These are phyloP conservation scores for Lentinula lateritia DNA, from an alignment of 768 basidiomycete genomes.

Conservation along the genomic window DNA sequence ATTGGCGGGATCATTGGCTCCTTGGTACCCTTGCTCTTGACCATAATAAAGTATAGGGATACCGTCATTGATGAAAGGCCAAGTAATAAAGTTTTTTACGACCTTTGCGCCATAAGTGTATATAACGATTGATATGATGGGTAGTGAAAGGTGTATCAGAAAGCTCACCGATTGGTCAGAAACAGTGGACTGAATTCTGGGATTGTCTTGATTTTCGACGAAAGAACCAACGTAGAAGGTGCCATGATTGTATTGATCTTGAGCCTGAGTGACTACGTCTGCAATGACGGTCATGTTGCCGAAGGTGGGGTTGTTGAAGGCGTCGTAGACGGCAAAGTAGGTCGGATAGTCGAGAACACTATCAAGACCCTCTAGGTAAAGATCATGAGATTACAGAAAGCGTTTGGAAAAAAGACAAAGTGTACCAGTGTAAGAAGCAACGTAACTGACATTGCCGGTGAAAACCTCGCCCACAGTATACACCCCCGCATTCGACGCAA, in stretches of 20 bases:
- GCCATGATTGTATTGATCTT: conserved; percentile 36
- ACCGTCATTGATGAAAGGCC: conserved; percentile 62
- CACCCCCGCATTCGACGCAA: conserved; percentile 56
- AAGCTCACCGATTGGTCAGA: conserved; percentile 37
- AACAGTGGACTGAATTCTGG: conserved; percentile 49
- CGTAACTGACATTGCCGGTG: conserved; percentile 20
- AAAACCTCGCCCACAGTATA: conserved; percentile 64
- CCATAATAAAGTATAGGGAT: conserved; percentile 71
- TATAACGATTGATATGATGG: neutral
- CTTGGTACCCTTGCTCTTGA: conserved; percentile 60
- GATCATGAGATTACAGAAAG: neutral
- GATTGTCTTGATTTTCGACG: conserved; percentile 66
- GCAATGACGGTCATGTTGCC: conserved; percentile 39
- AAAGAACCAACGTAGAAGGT: conserved; percentile 48
- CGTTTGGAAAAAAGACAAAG: neutral
- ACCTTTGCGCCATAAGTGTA: conserved; percentile 13
- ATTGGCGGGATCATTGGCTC: conserved; percentile 54
- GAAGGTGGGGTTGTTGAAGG: conserved; percentile 44
- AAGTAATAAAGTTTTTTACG: conserved; percentile 53
- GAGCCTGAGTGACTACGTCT: conserved; percentile 25
- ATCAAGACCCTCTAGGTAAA: conserved; percentile 29
- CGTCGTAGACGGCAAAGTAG: conserved; percentile 43
- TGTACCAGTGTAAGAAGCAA: conserved; percentile 32
- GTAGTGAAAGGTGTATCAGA: conserved; percentile 13
- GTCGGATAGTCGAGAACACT: conserved; percentile 58